Evolutionary conservation across 805 yeast genomes (phyloP).

Genomic region (Cyberlindnera saturnus): DNA sequence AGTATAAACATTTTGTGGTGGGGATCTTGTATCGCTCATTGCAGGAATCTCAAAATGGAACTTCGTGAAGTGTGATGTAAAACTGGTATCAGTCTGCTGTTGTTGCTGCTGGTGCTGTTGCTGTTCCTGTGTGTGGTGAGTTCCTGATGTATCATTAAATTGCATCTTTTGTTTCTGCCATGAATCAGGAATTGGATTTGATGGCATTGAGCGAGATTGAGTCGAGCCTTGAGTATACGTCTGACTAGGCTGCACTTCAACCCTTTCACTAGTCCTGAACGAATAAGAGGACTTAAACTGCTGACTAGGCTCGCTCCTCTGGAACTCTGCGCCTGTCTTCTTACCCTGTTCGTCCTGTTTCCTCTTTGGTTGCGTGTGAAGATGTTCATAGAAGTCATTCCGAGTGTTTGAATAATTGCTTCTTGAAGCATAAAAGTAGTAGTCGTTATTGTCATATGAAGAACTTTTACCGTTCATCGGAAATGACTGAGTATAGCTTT

Average conservation of each 20-base stretch:
- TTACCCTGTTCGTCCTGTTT: constrained; percentile 1
- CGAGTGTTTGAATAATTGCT: not conserved
- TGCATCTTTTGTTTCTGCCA: constrained; percentile 7
- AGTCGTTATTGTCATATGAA: not conserved
- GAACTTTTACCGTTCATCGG: not conserved
- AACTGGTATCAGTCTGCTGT: not conserved
- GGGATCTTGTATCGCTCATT: too few relatives aligned
- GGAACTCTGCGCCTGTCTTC: constrained; percentile 1
- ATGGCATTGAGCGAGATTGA: not conserved
- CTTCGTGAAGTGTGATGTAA: too few relatives aligned
- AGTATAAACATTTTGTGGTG: too few relatives aligned
- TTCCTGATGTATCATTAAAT: not conserved
- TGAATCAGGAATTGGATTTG: constrained; percentile 3
- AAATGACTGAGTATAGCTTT: not conserved
- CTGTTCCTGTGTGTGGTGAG: not conserved
- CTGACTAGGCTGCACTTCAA: not conserved
- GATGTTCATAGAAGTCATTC: not conserved
- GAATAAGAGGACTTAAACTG: not conserved
- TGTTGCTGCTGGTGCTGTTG: not conserved
- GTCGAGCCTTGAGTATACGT: not conserved
- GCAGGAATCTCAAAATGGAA: too few relatives aligned
- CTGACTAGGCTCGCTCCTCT: not conserved
- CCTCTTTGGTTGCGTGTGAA: constrained; percentile 1
- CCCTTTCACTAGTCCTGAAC: not conserved
- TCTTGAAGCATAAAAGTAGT: not conserved